Percentiles rank a stretch among this genome's conserved stretches.
phyloP scores from a whole-genome alignment of 2,329 filamentous ascomycete species.

The Harringtonia lauricola region DNA sequence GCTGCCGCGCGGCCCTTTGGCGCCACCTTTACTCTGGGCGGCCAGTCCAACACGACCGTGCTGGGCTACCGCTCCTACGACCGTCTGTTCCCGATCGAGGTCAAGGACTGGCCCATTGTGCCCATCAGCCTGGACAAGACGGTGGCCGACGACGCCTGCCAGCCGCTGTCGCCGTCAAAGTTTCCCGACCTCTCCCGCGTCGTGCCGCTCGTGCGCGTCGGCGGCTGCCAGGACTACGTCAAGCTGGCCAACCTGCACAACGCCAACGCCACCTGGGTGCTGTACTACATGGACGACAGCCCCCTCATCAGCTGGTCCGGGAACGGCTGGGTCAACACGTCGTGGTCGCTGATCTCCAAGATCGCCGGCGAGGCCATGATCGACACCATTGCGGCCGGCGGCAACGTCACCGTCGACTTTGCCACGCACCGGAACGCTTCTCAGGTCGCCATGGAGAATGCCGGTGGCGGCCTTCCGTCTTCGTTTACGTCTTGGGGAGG shows the following conservation, averaged over 20 bases:
- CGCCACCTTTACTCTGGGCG: constrained; percentile 7
- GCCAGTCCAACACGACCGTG: constrained; percentile 5
- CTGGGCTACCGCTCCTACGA: constrained; percentile 10
- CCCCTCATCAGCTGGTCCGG: not conserved
- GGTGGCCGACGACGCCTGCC: constrained; percentile 23
- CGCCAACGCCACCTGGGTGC: constrained; percentile 18
- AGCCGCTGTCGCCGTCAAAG: constrained; percentile 23
- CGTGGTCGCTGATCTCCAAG: not conserved
- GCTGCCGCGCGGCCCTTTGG: constrained; percentile 11
- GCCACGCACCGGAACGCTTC: constrained; percentile 1
- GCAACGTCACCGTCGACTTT: constrained; percentile 19
- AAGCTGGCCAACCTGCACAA: constrained; percentile 19
- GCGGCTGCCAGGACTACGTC: constrained; percentile 12
- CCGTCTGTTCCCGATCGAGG: constrained; percentile 6
- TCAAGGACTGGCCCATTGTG: constrained; percentile 14
- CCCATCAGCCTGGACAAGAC: constrained; percentile 14
- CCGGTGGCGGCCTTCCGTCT: constrained; percentile 24
- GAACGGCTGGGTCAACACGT: not conserved
- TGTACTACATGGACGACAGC: constrained; percentile 21
- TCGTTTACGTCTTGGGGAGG: constrained; percentile 32
- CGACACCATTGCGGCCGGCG: constrained; percentile 17
- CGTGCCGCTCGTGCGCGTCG: constrained; percentile 28
- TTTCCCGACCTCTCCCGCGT: constrained; percentile 23
- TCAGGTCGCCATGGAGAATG: too few relatives aligned
- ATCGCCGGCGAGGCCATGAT: constrained; percentile 19